A percentile compares a stretch with the other conserved stretches of the same genome.
phyloP scores from a whole-genome alignment of 768 basidiomycete genomes.

The Suillus spraguei region DNA sequence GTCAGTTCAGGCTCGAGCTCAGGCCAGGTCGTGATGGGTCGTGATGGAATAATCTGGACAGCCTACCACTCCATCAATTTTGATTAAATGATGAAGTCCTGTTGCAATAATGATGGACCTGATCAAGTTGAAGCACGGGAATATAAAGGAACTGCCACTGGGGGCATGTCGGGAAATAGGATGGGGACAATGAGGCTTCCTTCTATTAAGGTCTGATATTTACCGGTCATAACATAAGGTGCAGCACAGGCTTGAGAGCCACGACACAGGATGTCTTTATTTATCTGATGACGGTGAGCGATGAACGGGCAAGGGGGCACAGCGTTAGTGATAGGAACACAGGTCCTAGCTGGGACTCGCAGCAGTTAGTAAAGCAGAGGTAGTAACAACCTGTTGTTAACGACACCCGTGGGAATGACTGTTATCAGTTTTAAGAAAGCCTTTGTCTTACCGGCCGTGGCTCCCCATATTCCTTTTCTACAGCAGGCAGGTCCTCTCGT shows the following conservation, averaged over 20 bases:
- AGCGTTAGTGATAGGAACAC: background rate
- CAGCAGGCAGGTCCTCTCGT: slow-evolving; percentile 31
- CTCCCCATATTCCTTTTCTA: slow-evolving; percentile 11
- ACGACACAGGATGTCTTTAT: background rate
- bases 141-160: background rate
- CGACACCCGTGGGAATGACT: slow-evolving; percentile 1
- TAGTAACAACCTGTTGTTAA: background rate
- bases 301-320: background rate
- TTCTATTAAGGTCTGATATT: background rate
- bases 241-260: background rate
- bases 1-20: background rate
- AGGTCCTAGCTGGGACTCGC: background rate
- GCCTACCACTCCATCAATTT: background rate
- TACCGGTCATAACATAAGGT: background rate
- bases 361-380: too few species aligned
- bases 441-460: background rate
- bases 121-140: background rate
- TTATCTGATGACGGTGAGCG: background rate
- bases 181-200: background rate
- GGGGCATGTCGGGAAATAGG: background rate
- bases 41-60: background rate
- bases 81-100: background rate
- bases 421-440: background rate
- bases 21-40: background rate
- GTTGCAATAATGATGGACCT: background rate